Evolutionary conservation across 768 basidiomycete genomes (phyloP).

Genomic region (Rhodotorula graminis): DNA sequence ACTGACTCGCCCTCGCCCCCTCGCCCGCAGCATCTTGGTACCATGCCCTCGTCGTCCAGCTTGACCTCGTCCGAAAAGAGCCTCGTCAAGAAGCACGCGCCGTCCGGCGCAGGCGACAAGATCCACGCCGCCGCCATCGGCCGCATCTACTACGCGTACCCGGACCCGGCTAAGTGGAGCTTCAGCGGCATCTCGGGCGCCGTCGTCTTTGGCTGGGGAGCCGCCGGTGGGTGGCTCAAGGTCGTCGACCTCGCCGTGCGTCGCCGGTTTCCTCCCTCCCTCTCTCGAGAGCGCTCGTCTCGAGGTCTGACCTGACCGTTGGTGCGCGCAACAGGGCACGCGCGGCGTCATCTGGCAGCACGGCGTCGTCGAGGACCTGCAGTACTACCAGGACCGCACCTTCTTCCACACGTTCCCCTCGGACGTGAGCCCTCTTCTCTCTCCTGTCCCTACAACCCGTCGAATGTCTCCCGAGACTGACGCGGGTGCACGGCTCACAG

Average conservation of each 20-base stretch:
- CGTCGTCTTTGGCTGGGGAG: conserved; percentile 61
- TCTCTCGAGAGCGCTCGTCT: background rate
- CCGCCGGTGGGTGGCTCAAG: conserved; percentile 62
- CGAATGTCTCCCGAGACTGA: too few species aligned
- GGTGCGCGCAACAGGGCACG: conserved; percentile 53
- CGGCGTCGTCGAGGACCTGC: conserved; percentile 75
- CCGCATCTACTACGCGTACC: conserved; percentile 85
- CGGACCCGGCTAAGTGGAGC: conserved; percentile 68
- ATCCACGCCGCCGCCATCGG: conserved; percentile 62
- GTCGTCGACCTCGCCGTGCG: conserved; percentile 66
- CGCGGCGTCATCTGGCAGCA: conserved; percentile 89
- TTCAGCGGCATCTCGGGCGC: conserved; percentile 86
- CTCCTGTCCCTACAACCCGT: background rate
- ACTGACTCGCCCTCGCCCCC: too few species aligned
- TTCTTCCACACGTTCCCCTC: conserved; percentile 90
- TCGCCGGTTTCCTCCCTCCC: background rate
- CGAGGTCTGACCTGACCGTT: conserved; percentile 36
- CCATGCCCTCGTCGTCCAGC: conserved; percentile 69
- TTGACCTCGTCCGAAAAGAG: conserved; percentile 70
- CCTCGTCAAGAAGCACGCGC: conserved; percentile 57
- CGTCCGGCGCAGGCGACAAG: conserved; percentile 61
- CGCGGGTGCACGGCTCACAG: conserved; percentile 49
- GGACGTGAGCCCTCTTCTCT: conserved; percentile 62
- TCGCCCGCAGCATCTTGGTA: background rate
- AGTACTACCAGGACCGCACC: conserved; percentile 73